These are phyloP conservation scores for Saccharum spontaneum DNA, from an alignment of 176 grass and related monocot genomes.

Conservation along the genomic window DNA sequence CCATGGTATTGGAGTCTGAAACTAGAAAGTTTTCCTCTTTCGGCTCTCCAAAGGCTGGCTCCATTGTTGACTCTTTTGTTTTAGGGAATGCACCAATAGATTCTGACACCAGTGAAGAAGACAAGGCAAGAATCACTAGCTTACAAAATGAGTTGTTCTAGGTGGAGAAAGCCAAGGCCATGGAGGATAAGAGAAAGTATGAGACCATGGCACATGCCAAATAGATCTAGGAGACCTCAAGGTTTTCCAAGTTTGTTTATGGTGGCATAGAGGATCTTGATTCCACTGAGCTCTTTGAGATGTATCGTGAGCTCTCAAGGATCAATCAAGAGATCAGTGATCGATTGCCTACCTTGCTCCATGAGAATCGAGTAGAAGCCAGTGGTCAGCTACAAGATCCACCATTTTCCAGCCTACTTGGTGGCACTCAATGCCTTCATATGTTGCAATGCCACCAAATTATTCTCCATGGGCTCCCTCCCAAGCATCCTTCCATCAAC, in stretches of 20 bases:
- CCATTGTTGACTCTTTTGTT: conserved; percentile 10
- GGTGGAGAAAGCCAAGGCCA: neutral
- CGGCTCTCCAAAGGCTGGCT: too few relatives aligned
- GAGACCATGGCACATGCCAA: neutral
- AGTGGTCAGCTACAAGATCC: too few relatives aligned
- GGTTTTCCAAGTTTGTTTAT: neutral
- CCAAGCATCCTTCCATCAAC: too few relatives aligned
- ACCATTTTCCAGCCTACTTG: too few relatives aligned
- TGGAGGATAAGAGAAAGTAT: conserved; percentile 1
- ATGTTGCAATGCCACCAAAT: too few relatives aligned
- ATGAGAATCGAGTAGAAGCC: too few relatives aligned
- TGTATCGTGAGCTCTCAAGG: neutral
- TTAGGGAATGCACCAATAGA: neutral
- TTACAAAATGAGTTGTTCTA: neutral
- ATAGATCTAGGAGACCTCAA: neutral
- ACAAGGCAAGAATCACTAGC: neutral
- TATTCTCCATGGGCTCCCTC: too few relatives aligned
- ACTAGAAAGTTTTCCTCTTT: too few relatives aligned
- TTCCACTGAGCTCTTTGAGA: neutral
- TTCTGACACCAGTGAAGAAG: neutral
- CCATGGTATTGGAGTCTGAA: neutral
- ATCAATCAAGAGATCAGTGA: neutral
- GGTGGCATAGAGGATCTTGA: neutral
- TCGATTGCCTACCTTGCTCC: neutral
- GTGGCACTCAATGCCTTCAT: too few relatives aligned